A percentile compares a stretch with the other conserved stretches of the same genome.
Evolutionary conservation across 805 yeast species (phyloP).

Genomic region (Crinitomyces ghanaensis): DNA sequence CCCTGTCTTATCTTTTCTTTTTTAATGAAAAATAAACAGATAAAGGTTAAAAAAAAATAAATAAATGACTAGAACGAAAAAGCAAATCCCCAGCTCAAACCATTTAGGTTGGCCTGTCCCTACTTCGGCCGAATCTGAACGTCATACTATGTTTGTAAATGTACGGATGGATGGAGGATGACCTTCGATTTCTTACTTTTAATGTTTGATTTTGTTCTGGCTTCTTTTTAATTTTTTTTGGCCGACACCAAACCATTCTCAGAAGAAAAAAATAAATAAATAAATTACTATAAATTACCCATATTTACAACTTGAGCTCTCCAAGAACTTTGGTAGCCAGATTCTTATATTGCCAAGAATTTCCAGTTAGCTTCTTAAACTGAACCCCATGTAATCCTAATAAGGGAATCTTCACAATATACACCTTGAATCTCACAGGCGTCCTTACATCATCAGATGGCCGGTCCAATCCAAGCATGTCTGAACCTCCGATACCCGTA

Average conservation of each 20-base stretch:
- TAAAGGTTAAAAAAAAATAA: too few relatives aligned
- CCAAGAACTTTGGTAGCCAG: conserved; percentile 75
- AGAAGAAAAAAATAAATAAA: conserved; percentile 1
- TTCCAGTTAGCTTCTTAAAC: conserved; percentile 85
- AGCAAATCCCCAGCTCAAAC: too few relatives aligned
- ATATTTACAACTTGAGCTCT: conserved; percentile 47
- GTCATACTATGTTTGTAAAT: too few relatives aligned
- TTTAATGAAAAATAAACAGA: too few relatives aligned
- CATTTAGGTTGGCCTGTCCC: too few relatives aligned
- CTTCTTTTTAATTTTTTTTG: too few relatives aligned
- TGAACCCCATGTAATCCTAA: conserved; percentile 89
- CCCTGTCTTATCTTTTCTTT: too few relatives aligned
- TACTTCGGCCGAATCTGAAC: too few relatives aligned
- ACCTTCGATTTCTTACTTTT: neutral
- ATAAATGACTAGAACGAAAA: too few relatives aligned
- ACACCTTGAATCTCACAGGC: conserved; percentile 82
- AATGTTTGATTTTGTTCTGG: conserved; percentile 1
- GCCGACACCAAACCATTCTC: too few relatives aligned
- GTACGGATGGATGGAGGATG: too few relatives aligned
- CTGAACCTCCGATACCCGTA: conserved; percentile 23
- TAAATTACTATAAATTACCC: too few relatives aligned
- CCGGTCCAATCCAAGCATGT: conserved; percentile 25
- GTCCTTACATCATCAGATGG: conserved; percentile 26
- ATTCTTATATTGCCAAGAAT: conserved; percentile 90
- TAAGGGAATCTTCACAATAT: conserved; percentile 83